Conservation (phyloP, 2,329 filamentous ascomycete species). For the Ramichloridium luteum region DNA sequence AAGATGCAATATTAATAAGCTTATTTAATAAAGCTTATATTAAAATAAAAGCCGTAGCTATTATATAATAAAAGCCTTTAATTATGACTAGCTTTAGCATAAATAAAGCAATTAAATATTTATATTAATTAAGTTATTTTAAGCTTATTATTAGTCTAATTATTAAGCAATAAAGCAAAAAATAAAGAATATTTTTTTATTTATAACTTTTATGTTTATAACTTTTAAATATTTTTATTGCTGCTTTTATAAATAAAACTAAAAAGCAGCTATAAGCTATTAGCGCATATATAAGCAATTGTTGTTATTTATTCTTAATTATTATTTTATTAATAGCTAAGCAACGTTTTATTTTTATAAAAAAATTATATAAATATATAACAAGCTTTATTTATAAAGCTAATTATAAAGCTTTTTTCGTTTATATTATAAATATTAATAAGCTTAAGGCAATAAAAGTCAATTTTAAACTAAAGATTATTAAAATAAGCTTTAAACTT, state of each 20-base stretch:
- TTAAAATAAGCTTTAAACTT: constrained; percentile 14
- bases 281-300: constrained; percentile 9
- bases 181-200: constrained; percentile 7
- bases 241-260: constrained; percentile 9
- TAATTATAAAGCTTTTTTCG: constrained; percentile 11
- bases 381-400: constrained; percentile 7
- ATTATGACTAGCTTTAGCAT: constrained; percentile 8
- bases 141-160: constrained; percentile 14
- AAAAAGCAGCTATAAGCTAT: constrained; percentile 9
- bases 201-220: constrained; percentile 12
- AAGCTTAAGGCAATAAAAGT: constrained; percentile 6
- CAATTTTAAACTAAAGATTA: too few species aligned
- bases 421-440: constrained; percentile 13
- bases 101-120: constrained; percentile 7
- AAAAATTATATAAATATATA: constrained; percentile 8
- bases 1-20: too few species aligned
- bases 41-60: constrained; percentile 8
- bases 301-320: constrained; percentile 11
- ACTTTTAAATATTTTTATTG: constrained; percentile 8
- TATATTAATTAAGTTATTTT: constrained; percentile 8
- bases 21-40: constrained; percentile 6
- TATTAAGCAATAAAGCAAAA: constrained; percentile 7
- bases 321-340: constrained; percentile 10
- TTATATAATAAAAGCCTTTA: constrained; percentile 11
- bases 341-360: constrained; percentile 3